Percentiles rank a stretch among this genome's conserved stretches.
Evolutionary conservation across 768 basidiomycete species (phyloP).

Genomic region (Psilocybe azurescens): DNA sequence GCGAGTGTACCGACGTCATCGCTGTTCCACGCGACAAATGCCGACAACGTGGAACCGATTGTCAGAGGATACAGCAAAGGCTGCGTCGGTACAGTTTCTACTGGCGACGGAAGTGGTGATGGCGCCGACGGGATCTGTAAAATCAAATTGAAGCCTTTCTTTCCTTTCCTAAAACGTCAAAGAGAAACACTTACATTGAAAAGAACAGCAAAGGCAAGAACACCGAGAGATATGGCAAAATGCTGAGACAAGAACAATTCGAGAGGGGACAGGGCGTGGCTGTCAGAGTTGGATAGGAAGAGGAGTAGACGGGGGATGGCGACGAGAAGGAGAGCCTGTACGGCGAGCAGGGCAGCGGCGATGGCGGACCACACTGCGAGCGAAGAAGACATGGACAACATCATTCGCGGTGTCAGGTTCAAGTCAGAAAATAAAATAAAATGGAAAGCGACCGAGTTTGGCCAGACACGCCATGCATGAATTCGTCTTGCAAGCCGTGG

Average conservation of each 20-base stretch:
- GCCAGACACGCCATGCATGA: constrained; percentile 29
- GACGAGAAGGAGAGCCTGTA: constrained; percentile 29
- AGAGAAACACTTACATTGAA: constrained; percentile 49
- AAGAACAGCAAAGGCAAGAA: constrained; percentile 59
- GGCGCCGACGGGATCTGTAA: constrained; percentile 36
- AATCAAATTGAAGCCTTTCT: constrained; percentile 7
- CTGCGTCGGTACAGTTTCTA: constrained; percentile 41
- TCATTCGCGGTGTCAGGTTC: constrained; percentile 27
- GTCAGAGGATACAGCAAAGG: constrained; percentile 71
- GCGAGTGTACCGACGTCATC: constrained; percentile 60
- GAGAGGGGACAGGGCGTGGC: constrained; percentile 58
- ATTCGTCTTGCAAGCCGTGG: constrained; percentile 29
- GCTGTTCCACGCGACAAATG: constrained; percentile 73
- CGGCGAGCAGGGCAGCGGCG: constrained; percentile 30
- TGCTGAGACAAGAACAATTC: constrained; percentile 75
- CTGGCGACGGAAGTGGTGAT: constrained; percentile 34
- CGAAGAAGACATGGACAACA: constrained; percentile 24
- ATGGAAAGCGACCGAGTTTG: constrained; percentile 24
- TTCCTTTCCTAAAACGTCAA: constrained; percentile 4
- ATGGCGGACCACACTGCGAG: constrained; percentile 38
- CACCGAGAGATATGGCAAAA: constrained; percentile 64
- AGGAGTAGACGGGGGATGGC: constrained; percentile 70
- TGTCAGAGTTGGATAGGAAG: constrained; percentile 60
- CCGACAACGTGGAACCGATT: constrained; percentile 53
- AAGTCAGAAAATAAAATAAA: constrained; percentile 3